phyloP scores from a whole-genome alignment of 140 eudicot genomes.

The Ambrosia hybrid region DNA sequence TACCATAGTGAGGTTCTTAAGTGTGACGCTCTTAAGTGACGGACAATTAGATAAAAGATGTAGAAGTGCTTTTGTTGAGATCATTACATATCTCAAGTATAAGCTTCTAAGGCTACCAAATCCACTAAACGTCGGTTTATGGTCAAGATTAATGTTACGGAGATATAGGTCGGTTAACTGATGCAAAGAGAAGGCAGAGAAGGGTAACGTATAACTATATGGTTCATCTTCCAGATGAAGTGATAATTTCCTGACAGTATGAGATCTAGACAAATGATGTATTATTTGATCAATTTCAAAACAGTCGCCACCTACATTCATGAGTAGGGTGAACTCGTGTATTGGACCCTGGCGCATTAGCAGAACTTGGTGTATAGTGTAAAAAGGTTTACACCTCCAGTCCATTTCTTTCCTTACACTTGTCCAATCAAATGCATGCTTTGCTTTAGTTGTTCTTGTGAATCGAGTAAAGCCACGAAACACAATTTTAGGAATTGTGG shows the following conservation, averaged over 20 bases:
- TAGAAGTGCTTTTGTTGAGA: not conserved
- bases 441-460: not conserved
- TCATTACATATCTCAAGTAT: not conserved
- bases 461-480: not conserved
- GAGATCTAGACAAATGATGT: not conserved
- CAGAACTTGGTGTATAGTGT: not conserved
- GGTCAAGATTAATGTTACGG: not conserved
- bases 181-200: slow-evolving; percentile 3
- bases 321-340: not conserved
- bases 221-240: not conserved
- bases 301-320: not conserved
- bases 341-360: slow-evolving; percentile 1
- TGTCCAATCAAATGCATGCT: not conserved
- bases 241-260: not conserved
- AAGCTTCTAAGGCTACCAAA: slow-evolving; percentile 4
- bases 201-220: not conserved
- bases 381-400: not conserved
- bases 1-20: not conserved
- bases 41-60: slow-evolving; percentile 12
- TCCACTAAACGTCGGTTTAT: not conserved
- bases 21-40: not conserved
- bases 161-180: slow-evolving; percentile 3
- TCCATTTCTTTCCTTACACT: not conserved
- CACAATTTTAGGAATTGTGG: not conserved
- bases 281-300: slow-evolving; percentile 3